Conservation (phyloP, 495 filamentous ascomycete genomes). For the Aspergillus hancockii region DNA sequence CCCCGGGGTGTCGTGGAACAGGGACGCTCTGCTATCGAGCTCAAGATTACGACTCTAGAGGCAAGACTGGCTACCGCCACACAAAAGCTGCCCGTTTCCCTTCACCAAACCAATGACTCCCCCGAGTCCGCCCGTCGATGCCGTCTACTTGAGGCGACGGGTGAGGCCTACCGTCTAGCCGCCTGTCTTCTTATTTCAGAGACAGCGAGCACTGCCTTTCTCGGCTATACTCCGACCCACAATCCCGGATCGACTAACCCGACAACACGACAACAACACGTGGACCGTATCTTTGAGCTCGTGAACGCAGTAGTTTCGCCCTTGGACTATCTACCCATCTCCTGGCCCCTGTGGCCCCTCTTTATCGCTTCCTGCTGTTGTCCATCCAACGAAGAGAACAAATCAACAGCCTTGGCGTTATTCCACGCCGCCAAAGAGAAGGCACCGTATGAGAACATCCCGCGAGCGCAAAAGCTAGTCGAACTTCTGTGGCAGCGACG, state of each 20-base stretch:
- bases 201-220: background rate
- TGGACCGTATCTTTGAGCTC: background rate
- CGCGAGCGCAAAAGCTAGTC: conserved; percentile 3
- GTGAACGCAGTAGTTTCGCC: background rate
- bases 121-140: background rate
- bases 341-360: conserved; percentile 11
- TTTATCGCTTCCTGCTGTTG: conserved; percentile 10
- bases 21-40: background rate
- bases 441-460: conserved; percentile 7
- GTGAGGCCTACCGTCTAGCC: conserved; percentile 3
- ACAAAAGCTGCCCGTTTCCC: background rate
- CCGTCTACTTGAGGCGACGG: background rate
- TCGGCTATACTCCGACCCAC: background rate
- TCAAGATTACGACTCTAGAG: background rate
- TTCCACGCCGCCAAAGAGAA: conserved; percentile 5
- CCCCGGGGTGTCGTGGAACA: background rate
- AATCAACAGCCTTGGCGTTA: background rate
- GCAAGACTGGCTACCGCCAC: background rate
- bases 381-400: background rate
- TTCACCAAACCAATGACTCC: background rate
- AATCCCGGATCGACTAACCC: background rate
- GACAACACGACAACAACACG: background rate
- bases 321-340: conserved; percentile 5
- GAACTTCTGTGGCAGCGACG: conserved; percentile 6
- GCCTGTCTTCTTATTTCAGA: conserved; percentile 6